Evolutionary conservation across 768 basidiomycete species (phyloP), one percentile per base, ranked within the genome.

Genomic region (Amyloporia xantha): DNA sequence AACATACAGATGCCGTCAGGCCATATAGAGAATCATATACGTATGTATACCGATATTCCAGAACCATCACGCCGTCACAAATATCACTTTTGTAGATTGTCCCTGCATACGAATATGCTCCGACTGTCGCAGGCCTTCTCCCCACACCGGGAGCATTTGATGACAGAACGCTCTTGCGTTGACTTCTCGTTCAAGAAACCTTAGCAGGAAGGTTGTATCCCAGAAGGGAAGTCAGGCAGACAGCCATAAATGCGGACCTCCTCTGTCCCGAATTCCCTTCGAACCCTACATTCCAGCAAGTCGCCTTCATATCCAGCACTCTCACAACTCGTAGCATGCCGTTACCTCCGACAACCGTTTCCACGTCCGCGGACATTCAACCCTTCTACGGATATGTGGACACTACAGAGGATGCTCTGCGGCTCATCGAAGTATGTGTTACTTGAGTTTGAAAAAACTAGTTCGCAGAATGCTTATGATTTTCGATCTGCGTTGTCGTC

Each of bases 341-440:
- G 11, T 27, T 39, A 36, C 24, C 46, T 27, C 46, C 21, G 25
- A 5, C n/a, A n/a, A n/a, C n/a, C n/a, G n/a, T n/a, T n/a, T n/a
- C n/a, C n/a, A n/a, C 24, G 12, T 45, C 44, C 2, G 35, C 52
- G 53, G 56, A 59, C 58, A 54, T 68, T 62, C 74, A 78, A 47
- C 82, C 85, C 41, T 88, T 88, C 72, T 73, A 75, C 51, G 88
- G 90, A 36, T 88, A 81, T 67, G 83, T 91, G 44, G 86, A 90
- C 60, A 84, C 85, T 38, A 90, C 87, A 13, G 77, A 79, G 59
- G 82, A 92, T 61, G 86, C 88, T 15, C 76, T 92, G 28, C 77
- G 90, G 23, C 75, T 92, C 57, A 87, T 91, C 58, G 54, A 58
- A 49, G 57, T 58, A 24, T 13, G 52, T 46, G 20, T 36, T 19